Conservation (phyloP, 176 grass and related monocot species). For the Oryza glumipatula region DNA sequence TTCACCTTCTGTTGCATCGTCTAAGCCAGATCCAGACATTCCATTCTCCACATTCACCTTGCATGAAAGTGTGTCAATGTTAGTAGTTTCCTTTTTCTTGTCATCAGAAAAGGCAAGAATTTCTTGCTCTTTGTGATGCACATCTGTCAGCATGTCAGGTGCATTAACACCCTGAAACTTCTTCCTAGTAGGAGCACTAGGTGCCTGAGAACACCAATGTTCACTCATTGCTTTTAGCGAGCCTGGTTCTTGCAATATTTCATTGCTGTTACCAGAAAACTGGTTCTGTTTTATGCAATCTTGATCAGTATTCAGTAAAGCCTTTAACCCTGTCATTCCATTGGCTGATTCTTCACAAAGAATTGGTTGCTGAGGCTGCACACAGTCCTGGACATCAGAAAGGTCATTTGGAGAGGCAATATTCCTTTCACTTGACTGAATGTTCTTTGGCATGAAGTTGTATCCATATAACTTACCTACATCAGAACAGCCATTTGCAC, state of each 20-base stretch:
- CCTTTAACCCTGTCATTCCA: conserved; percentile 29
- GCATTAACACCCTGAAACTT: conserved; percentile 31
- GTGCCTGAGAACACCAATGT: conserved; percentile 16
- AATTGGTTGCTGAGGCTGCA: neutral
- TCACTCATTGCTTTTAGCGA: conserved; percentile 3
- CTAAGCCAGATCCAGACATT: conserved; percentile 32
- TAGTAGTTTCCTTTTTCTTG: conserved; percentile 27
- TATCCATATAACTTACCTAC: conserved; percentile 30
- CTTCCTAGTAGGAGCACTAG: conserved; percentile 25
- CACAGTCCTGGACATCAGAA: conserved; percentile 31
- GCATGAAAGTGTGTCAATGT: conserved; percentile 16
- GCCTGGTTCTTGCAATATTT: conserved; percentile 17
- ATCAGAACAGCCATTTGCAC: conserved; percentile 16
- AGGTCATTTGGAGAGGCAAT: neutral
- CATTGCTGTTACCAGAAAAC: conserved; percentile 21
- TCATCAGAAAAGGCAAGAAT: conserved; percentile 12
- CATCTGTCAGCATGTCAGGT: conserved; percentile 34
- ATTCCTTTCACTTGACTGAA: conserved; percentile 37
- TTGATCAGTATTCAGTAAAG: conserved; percentile 19
- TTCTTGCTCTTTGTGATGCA: conserved; percentile 30
- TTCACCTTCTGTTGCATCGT: conserved; percentile 34
- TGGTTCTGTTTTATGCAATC: conserved; percentile 12
- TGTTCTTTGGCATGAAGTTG: conserved; percentile 39
- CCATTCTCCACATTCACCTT: conserved; percentile 20
- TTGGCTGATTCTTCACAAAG: neutral